Evolutionary conservation across 2,329 filamentous ascomycete genomes (phyloP).

Genomic region (Cercospora nicotianae): DNA sequence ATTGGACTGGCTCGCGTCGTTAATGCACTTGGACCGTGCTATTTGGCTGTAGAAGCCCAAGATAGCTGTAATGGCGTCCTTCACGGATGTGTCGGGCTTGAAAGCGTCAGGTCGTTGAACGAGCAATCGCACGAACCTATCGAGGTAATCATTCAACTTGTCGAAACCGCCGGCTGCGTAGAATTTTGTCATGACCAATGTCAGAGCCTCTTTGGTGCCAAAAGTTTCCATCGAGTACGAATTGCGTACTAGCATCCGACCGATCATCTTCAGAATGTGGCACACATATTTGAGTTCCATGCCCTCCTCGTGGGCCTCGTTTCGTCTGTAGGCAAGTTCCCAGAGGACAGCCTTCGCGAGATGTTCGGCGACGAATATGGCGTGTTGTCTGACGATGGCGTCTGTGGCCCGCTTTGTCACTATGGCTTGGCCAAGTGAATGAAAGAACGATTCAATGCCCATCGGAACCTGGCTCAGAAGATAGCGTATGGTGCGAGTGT

Average conservation of each 20-base stretch:
- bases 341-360: constrained; percentile 62
- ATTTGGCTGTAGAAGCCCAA: constrained; percentile 77
- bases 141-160: constrained; percentile 59
- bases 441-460: constrained; percentile 80
- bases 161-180: constrained; percentile 76
- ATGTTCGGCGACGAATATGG: constrained; percentile 62
- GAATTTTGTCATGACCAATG: constrained; percentile 82
- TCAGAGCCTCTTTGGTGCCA: constrained; percentile 46
- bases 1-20: constrained; percentile 70
- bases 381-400: constrained; percentile 60
- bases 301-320: constrained; percentile 25
- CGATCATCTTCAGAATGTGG: constrained; percentile 28
- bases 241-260: constrained; percentile 30
- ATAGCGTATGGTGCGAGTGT: constrained; percentile 73
- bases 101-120: constrained; percentile 46
- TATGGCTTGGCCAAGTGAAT: constrained; percentile 78
- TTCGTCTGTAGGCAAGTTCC: constrained; percentile 32
- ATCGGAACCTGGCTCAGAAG: constrained; percentile 76
- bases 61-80: constrained; percentile 68
- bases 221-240: constrained; percentile 31
- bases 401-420: constrained; percentile 70
- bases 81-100: constrained; percentile 20
- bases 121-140: constrained; percentile 32
- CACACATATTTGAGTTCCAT: constrained; percentile 31
- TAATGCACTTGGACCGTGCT: constrained; percentile 73